These are phyloP conservation scores for Neurospora intermedia DNA, from an alignment of 495 filamentous ascomycete genomes.

Conservation along the genomic window DNA sequence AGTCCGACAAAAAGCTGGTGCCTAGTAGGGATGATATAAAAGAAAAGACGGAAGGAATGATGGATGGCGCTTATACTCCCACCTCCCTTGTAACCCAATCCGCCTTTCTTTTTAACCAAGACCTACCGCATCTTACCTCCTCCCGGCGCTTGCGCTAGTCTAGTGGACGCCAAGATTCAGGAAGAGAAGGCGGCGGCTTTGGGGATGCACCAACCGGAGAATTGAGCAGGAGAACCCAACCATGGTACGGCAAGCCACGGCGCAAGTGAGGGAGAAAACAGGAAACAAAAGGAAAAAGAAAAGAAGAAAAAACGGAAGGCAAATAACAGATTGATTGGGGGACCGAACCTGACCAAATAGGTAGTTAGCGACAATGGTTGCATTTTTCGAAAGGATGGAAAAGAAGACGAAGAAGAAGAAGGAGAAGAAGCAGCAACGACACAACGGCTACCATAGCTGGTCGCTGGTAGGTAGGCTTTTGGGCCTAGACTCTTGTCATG, in stretches of 20 bases:
- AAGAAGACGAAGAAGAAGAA: background rate
- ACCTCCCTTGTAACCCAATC: background rate
- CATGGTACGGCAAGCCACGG: background rate
- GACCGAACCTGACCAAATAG: background rate
- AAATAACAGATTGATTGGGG: background rate
- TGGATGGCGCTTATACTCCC: background rate
- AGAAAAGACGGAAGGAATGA: background rate
- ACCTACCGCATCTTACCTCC: background rate
- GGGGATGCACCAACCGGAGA: background rate
- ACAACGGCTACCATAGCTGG: background rate
- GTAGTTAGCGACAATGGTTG: background rate
- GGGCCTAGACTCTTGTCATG: background rate
- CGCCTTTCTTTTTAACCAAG: background rate
- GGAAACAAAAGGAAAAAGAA: background rate
- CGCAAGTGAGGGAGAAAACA: background rate
- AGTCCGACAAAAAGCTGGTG: background rate
- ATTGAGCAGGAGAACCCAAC: background rate
- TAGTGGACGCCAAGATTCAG: background rate
- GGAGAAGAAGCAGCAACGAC: background rate
- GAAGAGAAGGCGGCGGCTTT: background rate
- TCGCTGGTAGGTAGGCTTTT: background rate
- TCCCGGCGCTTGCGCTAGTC: background rate
- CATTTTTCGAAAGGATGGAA: background rate
- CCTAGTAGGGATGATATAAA: background rate
- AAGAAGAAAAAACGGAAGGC: background rate